Conservation (phyloP, 2,329 filamentous ascomycete genomes). For the Aspergillus eucalypticola region DNA sequence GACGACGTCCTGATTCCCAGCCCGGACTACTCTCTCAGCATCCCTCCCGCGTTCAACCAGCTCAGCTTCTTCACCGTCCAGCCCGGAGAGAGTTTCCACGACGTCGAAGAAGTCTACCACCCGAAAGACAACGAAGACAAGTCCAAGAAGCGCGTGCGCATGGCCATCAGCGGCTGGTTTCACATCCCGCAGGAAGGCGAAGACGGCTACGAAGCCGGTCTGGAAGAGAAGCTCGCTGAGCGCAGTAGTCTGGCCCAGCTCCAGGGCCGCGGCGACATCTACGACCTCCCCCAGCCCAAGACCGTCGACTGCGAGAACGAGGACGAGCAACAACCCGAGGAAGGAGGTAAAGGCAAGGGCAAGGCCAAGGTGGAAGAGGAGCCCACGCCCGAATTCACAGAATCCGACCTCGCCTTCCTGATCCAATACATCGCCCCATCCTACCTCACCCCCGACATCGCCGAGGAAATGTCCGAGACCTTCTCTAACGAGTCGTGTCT, state of each 20-base stretch:
- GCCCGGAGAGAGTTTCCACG: conserved; percentile 97
- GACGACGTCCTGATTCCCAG: conserved; percentile 76
- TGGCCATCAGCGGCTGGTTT: conserved; percentile 99
- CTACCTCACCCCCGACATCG: conserved; percentile 88
- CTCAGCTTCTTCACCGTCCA: conserved; percentile 97
- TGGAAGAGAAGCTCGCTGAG: conserved; percentile 84
- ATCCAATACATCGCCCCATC: conserved; percentile 86
- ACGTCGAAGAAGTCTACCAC: conserved; percentile 96
- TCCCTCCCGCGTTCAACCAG: conserved; percentile 96
- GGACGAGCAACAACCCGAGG: conserved; percentile 31
- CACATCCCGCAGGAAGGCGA: conserved; percentile 96
- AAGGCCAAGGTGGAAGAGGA: conserved; percentile 48
- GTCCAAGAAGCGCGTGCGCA: conserved; percentile 68
- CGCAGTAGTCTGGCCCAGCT: conserved; percentile 91
- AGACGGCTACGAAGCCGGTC: conserved; percentile 82
- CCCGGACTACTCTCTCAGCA: conserved; percentile 75
- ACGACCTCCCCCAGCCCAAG: conserved; percentile 73
- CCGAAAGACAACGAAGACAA: conserved; percentile 60
- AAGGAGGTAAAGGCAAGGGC: conserved; percentile 41
- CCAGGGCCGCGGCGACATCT: conserved; percentile 85
- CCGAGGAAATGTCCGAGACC: conserved; percentile 75
- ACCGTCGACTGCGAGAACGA: conserved; percentile 51
- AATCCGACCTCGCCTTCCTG: conserved; percentile 82
- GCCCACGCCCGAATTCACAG: conserved; percentile 63
- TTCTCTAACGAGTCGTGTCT: conserved; percentile 85